Percentiles rank a stretch among this genome's conserved stretches.
phyloP scores from a whole-genome alignment of 352 stramenopile genomes.

The Pythium grandisporangium region DNA sequence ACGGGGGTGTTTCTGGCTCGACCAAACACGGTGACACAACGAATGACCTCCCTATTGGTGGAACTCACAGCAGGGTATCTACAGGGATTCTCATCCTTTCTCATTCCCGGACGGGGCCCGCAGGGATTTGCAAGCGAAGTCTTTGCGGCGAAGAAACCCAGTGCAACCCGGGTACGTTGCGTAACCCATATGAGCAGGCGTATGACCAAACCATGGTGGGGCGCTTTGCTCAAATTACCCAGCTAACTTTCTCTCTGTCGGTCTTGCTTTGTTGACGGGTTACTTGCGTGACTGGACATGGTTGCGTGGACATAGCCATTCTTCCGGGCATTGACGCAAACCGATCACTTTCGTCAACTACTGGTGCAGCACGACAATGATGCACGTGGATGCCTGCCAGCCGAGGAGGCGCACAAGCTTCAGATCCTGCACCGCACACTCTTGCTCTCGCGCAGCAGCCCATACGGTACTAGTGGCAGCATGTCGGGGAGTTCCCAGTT shows the following conservation, averaged over 20 bases:
- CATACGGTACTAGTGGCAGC: constrained; percentile 5
- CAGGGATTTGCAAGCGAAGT: constrained; percentile 8
- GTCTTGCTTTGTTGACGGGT: no score
- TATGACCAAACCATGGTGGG: no score
- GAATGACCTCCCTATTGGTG: constrained; percentile 14
- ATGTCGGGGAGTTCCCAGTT: constrained; percentile 4
- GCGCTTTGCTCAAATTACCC: no score
- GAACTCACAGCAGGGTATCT: constrained; percentile 8
- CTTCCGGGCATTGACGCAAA: constrained; percentile 19
- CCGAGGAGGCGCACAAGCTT: constrained; percentile 27
- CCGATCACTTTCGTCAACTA: constrained; percentile 30
- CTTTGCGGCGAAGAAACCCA: constrained; percentile 12
- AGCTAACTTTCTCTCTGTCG: no score
- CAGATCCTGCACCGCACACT: constrained; percentile 23
- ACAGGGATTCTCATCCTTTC: constrained; percentile 4
- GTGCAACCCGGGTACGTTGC: constrained; percentile 9
- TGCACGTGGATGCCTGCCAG: constrained; percentile 10
- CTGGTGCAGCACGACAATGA: constrained; percentile 27
- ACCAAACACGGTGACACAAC: constrained; percentile 10
- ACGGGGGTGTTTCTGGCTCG: constrained; percentile 11
- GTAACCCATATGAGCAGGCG: no score
- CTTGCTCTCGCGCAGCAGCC: constrained; percentile 11
- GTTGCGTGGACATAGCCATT: constrained; percentile 27
- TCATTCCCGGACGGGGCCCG: background rate
- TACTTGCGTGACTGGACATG: no score